phyloP scores from a whole-genome alignment of 2,329 filamentous ascomycete species.

The Cercospora berteroae region DNA sequence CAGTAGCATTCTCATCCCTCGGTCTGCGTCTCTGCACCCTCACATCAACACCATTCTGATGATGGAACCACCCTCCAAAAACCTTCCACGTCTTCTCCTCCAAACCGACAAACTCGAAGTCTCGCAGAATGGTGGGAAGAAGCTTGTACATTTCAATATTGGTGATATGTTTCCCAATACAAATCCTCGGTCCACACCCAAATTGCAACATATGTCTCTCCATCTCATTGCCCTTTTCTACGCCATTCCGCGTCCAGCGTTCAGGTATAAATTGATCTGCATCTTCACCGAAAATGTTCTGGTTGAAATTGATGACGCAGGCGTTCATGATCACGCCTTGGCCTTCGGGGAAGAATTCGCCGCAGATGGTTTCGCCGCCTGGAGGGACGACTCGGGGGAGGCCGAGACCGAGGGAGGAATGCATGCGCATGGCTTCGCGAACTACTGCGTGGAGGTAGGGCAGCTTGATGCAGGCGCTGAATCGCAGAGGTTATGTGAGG shows the following conservation, averaged over 20 bases:
- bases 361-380: neutral
- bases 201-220: slow-evolving; percentile 11
- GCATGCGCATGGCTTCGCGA: slow-evolving; percentile 46
- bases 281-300: slow-evolving; percentile 11
- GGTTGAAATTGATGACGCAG: slow-evolving; percentile 7
- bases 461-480: slow-evolving; percentile 37
- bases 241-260: slow-evolving; percentile 6
- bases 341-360: neutral
- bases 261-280: slow-evolving; percentile 10
- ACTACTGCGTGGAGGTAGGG: slow-evolving; percentile 48
- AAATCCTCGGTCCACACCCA: slow-evolving; percentile 12
- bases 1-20: neutral
- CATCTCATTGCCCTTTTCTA: slow-evolving; percentile 5
- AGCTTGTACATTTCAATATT: slow-evolving; percentile 15
- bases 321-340: slow-evolving; percentile 7
- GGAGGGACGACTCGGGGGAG: slow-evolving; percentile 6
- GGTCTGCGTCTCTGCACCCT: neutral
- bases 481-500: slow-evolving; percentile 33
- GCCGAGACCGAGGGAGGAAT: slow-evolving; percentile 23
- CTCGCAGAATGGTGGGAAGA: slow-evolving; percentile 5
- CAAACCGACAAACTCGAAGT: slow-evolving; percentile 12
- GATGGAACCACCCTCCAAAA: slow-evolving; percentile 14
- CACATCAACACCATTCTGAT: slow-evolving; percentile 9
- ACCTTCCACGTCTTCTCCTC: slow-evolving; percentile 15
- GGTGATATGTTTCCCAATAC: slow-evolving; percentile 15